Percentiles rank a stretch among this genome's conserved stretches.
These are phyloP conservation scores for Nigrospora osmanthi DNA, from an alignment of 2,329 filamentous ascomycete species.

Conservation along the genomic window DNA sequence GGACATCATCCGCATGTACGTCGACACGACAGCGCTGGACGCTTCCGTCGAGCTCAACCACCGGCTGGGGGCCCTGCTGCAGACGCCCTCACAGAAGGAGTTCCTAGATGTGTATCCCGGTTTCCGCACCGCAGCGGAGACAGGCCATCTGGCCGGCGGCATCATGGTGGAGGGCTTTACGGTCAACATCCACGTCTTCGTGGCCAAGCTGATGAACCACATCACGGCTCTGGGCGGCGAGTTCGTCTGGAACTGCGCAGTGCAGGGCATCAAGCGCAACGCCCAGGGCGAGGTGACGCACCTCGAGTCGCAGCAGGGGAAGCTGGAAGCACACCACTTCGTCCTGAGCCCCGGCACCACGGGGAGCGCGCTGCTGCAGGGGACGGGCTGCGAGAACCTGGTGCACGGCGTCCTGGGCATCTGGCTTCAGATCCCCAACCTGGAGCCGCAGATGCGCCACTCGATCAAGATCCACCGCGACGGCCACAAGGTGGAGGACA, in stretches of 20 bases:
- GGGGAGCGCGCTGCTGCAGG: not conserved
- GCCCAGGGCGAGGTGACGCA: too few relatives aligned
- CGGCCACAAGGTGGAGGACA: conserved; percentile 4
- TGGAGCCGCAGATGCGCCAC: conserved; percentile 3
- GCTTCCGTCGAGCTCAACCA: too few relatives aligned
- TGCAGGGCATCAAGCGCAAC: too few relatives aligned
- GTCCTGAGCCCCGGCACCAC: not conserved
- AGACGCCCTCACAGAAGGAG: not conserved
- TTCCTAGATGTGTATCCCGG: not conserved
- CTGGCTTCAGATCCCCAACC: conserved; percentile 5
- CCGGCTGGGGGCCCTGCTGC: too few relatives aligned
- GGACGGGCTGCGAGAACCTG: conserved; percentile 2
- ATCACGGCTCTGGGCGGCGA: conserved; percentile 1
- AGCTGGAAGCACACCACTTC: not conserved
- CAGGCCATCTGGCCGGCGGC: conserved; percentile 2
- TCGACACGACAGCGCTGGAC: too few relatives aligned
- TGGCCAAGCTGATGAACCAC: conserved; percentile 2
- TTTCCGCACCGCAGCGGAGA: not conserved
- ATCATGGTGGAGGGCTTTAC: conserved; percentile 6
- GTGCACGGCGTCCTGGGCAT: conserved; percentile 5
- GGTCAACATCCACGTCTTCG: conserved; percentile 5
- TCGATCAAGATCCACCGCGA: conserved; percentile 4
- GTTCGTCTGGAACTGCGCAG: not conserved
- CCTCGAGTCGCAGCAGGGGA: not conserved
- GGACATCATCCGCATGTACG: too few relatives aligned